A percentile compares a stretch with the other conserved stretches of the same genome.
phyloP scores from a whole-genome alignment of 1,284 basidiomycete genomes.

The Meira nashicola region DNA sequence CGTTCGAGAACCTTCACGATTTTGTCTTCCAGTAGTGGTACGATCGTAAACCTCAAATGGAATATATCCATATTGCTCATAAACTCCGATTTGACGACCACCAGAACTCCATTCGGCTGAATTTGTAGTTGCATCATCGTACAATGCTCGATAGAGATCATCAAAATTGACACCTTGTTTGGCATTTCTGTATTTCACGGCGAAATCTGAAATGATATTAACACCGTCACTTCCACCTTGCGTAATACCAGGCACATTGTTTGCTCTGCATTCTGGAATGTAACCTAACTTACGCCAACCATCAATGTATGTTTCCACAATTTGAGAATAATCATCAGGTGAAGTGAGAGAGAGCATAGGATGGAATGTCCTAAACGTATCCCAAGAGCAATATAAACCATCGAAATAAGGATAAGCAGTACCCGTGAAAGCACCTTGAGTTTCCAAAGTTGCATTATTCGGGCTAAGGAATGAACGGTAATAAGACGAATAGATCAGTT shows the following conservation, averaged over 20 bases:
- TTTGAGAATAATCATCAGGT: conserved; percentile 35
- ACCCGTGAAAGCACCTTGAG: conserved; percentile 13
- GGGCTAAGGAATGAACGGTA: conserved; percentile 45
- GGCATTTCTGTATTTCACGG: conserved; percentile 32
- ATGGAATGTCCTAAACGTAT: conserved; percentile 26
- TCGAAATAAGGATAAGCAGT: conserved; percentile 34
- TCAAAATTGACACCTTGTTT: conserved; percentile 29
- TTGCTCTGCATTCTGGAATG: conserved; percentile 44
- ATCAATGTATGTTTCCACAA: conserved; percentile 43
- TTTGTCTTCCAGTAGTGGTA: conserved; percentile 33
- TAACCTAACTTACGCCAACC: conserved; percentile 38
- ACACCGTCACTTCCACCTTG: conserved; percentile 32
- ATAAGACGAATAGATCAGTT: conserved; percentile 39
- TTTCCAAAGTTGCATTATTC: conserved; percentile 39
- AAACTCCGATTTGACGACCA: conserved; percentile 28
- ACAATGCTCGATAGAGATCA: conserved; percentile 34
- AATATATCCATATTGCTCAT: conserved; percentile 31
- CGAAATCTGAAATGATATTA: conserved; percentile 36
- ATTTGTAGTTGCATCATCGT: conserved; percentile 53
- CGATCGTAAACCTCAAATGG: conserved; percentile 37
- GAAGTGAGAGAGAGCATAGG: conserved; percentile 37
- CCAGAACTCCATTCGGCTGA: conserved; percentile 35
- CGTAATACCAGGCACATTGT: conserved; percentile 30
- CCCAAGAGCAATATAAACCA: conserved; percentile 28
- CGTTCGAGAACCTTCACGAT: conserved; percentile 36